These are phyloP conservation scores for Hibiscus tridactylites DNA, from an alignment of 345 rosid species.

Conservation along the genomic window DNA sequence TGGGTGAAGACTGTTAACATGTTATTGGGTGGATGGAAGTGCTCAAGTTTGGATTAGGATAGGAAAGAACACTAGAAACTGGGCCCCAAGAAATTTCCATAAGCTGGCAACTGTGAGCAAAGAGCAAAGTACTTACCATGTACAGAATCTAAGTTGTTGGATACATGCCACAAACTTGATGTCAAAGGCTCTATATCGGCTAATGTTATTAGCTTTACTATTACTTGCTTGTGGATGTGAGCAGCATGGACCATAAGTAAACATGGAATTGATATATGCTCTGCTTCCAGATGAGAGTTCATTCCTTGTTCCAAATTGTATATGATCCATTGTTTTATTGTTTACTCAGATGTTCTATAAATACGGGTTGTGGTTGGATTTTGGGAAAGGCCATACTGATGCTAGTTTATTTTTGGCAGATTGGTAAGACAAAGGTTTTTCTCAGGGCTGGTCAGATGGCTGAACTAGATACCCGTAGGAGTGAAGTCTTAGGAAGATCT, in stretches of 20 bases:
- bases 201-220: not conserved
- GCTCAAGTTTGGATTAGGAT: not conserved
- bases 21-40: too few relatives aligned
- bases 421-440: slow-evolving; percentile 90
- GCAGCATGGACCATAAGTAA: not conserved
- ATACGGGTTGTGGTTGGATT: slow-evolving; percentile 8
- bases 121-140: not conserved
- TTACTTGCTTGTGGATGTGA: not conserved
- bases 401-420: slow-evolving; percentile 38
- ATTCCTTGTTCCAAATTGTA: not conserved
- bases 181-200: not conserved
- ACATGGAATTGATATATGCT: not conserved
- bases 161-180: not conserved
- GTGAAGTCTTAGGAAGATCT: slow-evolving; percentile 86
- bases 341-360: not conserved
- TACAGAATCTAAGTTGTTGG: not conserved
- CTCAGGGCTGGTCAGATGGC: slow-evolving; percentile 99
- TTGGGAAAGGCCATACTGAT: not conserved
- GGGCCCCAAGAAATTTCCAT: not conserved
- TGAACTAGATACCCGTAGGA: slow-evolving; percentile 79
- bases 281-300: not conserved
- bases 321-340: not conserved
- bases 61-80: not conserved
- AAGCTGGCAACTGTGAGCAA: not conserved
- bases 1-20: not conserved